Evolutionary conservation across 2,329 filamentous ascomycete genomes (phyloP).

Genomic region (Capronia americana): DNA sequence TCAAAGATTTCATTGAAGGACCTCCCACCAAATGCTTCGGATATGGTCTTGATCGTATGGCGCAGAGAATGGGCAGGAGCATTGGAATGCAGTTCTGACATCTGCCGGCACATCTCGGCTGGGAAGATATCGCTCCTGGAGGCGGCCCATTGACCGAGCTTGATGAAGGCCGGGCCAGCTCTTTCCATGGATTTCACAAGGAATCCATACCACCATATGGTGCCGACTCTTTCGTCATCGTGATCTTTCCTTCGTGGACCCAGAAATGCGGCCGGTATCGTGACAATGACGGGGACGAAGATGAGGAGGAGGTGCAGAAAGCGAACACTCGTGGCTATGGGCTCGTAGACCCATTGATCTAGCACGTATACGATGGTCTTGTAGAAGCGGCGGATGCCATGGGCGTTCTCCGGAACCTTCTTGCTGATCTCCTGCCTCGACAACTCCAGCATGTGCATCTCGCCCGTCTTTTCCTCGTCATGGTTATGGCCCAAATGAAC

Average conservation of each 20-base stretch:
- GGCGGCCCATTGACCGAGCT: constrained; percentile 98
- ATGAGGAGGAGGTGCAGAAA: constrained; percentile 86
- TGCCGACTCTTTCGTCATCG: constrained; percentile 78
- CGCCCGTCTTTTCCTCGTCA: constrained; percentile 68
- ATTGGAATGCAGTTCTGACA: constrained; percentile 94
- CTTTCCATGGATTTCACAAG: constrained; percentile 88
- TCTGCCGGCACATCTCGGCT: constrained; percentile 84
- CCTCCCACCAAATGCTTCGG: constrained; percentile 79
- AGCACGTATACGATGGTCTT: constrained; percentile 70
- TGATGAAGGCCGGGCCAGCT: constrained; percentile 95
- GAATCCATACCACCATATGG: constrained; percentile 93
- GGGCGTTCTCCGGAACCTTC: constrained; percentile 67
- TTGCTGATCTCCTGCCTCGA: constrained; percentile 80
- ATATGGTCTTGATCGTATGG: constrained; percentile 78
- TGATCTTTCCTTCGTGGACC: constrained; percentile 68
- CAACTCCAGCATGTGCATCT: constrained; percentile 83
- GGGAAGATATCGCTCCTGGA: constrained; percentile 97
- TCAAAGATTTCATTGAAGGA: constrained; percentile 91
- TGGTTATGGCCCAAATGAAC: constrained; percentile 61
- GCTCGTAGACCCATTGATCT: constrained; percentile 70
- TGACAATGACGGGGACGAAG: constrained; percentile 85
- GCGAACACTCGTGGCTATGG: constrained; percentile 82
- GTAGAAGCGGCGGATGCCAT: constrained; percentile 63
- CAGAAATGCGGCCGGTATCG: constrained; percentile 81
- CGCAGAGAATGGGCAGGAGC: constrained; percentile 88